A percentile compares a stretch with the other conserved stretches of the same genome.
phyloP scores from a whole-genome alignment of 2,329 filamentous ascomycete genomes.

The Trichoderma sp. region DNA sequence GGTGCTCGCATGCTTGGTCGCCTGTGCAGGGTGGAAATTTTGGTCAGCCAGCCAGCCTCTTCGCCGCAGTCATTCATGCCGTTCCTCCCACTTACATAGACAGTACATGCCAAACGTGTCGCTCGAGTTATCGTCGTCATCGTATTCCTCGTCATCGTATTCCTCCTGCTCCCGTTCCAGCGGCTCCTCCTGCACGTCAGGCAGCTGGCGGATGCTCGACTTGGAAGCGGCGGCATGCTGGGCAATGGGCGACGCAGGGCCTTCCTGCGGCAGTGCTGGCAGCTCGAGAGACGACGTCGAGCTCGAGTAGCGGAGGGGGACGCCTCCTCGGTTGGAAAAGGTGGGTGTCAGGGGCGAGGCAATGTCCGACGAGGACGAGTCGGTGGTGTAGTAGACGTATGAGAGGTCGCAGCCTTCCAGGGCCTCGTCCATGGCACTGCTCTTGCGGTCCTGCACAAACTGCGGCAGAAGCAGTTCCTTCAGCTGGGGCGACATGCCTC shows the following conservation, averaged over 20 bases:
- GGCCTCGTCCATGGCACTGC: constrained; percentile 46
- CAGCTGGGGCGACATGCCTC: constrained; percentile 50
- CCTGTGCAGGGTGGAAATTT: constrained; percentile 44
- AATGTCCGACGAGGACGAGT: constrained; percentile 65
- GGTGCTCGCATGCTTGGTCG: constrained; percentile 63
- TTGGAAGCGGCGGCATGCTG: constrained; percentile 50
- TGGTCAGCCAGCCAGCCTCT: constrained; percentile 25
- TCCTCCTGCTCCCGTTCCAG: constrained; percentile 67
- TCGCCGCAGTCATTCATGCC: neutral
- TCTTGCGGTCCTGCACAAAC: constrained; percentile 54
- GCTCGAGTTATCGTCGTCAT: constrained; percentile 41
- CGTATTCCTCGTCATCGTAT: constrained; percentile 53
- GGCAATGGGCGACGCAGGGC: constrained; percentile 32
- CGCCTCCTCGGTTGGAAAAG: constrained; percentile 60
- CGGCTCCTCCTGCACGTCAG: constrained; percentile 83
- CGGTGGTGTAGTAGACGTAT: constrained; percentile 49
- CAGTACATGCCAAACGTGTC: constrained; percentile 59
- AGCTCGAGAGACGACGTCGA: constrained; percentile 78
- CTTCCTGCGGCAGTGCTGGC: constrained; percentile 35
- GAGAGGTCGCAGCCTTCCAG: constrained; percentile 40
- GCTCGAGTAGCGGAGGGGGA: constrained; percentile 68
- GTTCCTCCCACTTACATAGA: constrained; percentile 63
- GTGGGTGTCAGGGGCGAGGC: constrained; percentile 72
- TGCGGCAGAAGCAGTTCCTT: constrained; percentile 57
- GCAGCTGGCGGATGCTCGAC: constrained; percentile 66